These are phyloP conservation scores for Ophiostoma sp. DNA, from an alignment of 2,329 filamentous ascomycete species.

Conservation along the genomic window DNA sequence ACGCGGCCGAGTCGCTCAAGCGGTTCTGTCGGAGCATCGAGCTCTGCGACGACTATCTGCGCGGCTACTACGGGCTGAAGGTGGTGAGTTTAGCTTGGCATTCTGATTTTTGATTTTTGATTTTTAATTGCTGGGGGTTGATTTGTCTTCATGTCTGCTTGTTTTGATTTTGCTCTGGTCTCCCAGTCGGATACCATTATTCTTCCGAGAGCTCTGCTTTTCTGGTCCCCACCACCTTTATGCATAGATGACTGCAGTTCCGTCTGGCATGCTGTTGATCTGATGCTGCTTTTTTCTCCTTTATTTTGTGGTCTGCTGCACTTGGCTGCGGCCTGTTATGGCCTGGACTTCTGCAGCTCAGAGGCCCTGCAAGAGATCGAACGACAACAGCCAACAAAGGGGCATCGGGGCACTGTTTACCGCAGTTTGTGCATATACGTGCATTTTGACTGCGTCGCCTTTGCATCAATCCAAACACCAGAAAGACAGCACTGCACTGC, in stretches of 20 bases:
- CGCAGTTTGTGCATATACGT: background rate
- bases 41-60: slow-evolving; percentile 85
- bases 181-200: background rate
- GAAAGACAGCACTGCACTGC: background rate
- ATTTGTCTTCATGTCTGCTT: background rate
- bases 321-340: background rate
- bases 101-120: background rate
- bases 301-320: background rate
- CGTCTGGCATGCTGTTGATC: slow-evolving; percentile 6
- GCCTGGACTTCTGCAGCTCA: background rate
- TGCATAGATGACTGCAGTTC: slow-evolving; percentile 15
- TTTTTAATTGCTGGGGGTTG: background rate
- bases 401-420: background rate
- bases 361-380: background rate
- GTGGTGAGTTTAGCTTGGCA: slow-evolving; percentile 47
- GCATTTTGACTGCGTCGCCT: background rate
- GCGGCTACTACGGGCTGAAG: slow-evolving; percentile 89
- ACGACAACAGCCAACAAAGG: background rate
- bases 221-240: background rate
- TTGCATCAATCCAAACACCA: background rate
- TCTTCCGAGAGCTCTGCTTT: background rate
- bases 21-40: slow-evolving; percentile 88
- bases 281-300: background rate
- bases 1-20: slow-evolving; percentile 68
- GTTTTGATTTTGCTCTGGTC: background rate